Evolutionary conservation across 768 basidiomycete genomes (phyloP), one percentile per base, ranked within the genome.

Genomic region (Rhodotorula sphaerocarpa): DNA sequence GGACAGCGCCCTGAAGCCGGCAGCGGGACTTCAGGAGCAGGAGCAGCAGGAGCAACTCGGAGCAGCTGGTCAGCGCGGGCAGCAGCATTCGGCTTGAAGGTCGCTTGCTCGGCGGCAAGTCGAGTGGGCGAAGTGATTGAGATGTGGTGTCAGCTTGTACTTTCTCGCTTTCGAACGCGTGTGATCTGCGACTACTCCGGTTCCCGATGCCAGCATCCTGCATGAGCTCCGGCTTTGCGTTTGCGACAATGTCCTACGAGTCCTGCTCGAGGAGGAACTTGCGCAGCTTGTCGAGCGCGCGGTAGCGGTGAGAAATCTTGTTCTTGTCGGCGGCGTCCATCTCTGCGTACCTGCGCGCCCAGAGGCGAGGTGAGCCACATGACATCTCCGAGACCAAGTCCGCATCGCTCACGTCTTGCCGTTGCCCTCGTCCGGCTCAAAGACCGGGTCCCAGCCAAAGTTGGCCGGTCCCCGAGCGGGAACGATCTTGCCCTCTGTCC

Each of bases 371-470:
- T 27, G 21, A 14, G 18, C 23, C 27, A 33, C 23, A 46, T 11
- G 44, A 36, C 20, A 28, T 39, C 16, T 16, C 16, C 10, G 9
- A 16, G 18, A 20, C 10, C 28, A 27, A 23, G n/a, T 2, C 5
- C 15, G 23, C 9, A 4, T 14, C 27, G 70, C 79, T 61, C 63
- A 92, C 87, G 92, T 97, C 75, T 83, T 79, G 11, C 84, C 84
- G 25, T 81, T 84, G 15, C 82, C 85, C 52, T 82, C 79, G 0
- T 87, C 87, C 31, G 65, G 61, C 73, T 90, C 82, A 72, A 93
- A 95, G 14, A 87, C 76, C 0, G 90, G 79, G 75, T 93, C 90
- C 90, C 91, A 96, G 28, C 93, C 93, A 72, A 96, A 96, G 18
- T 81, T 75, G 33, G 79, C 77, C 0, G 84, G 80, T 0, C 93